Evolutionary conservation across 306 rosid species (phyloP), one percentile per base, ranked within the genome.

Genomic region (Erythrophleum fordii): DNA sequence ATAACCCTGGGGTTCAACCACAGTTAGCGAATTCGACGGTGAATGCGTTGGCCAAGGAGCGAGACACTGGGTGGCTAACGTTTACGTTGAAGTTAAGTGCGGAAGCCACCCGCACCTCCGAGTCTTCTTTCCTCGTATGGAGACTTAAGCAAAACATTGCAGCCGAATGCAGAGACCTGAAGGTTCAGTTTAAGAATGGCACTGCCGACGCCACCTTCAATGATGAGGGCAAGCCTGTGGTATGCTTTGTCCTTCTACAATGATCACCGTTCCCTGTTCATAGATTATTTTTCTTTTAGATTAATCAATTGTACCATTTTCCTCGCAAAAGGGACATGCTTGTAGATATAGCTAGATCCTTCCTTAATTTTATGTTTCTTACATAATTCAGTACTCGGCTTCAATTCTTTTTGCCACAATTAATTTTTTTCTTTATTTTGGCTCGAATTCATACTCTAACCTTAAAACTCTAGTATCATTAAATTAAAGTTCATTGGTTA

Each of bases 121-220:
- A 59, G 18, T 59, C 66, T 12, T 2, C 66, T 59, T 59, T 59
- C 1, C 26, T 59, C n/a, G 20, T 5, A 1, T 25, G 66, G 66
- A 26, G 37, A 3, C 35, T 59, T 4, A 59, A 13, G 68, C 9
- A 61, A 16, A 14, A 2, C 42, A 16, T 61, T 9, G 13, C 68
- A 10, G 87, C 87, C 6, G 4, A 62, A 46, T 94, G 96, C 52
- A 49, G 44, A 2, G 78, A 77, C 23, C 68, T 92, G 82, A 88
- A 82, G 77, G 72, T 94, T 69, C 59, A 18, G n/a, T 88, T 89
- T 51, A 37, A 44, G 29, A 82, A 78, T 18, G 28, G 41, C n/a
- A 41, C 83, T 2, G 14, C 0, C 2, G 23, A 4, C 0, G 92
- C 81, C 7, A 1, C 61, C 0, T 14, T 80, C 61, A 49, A 53